Evolutionary conservation across 129 eudicot species (phyloP), one percentile per base, ranked within the genome.

Genomic region (Flaveria trinervia): DNA sequence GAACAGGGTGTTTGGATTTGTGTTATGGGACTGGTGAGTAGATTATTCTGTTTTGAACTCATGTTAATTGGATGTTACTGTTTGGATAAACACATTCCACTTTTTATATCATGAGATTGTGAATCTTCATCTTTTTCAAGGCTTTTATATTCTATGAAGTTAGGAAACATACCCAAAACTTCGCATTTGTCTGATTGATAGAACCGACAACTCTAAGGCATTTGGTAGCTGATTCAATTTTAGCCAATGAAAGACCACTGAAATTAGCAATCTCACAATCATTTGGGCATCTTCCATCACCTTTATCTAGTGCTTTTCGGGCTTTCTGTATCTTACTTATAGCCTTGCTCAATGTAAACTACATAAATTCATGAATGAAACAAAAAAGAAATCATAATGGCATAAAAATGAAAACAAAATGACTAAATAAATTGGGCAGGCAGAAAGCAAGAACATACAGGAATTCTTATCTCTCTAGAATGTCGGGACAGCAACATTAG

Each of bases 181-280:
- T 90, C 0, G 84, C 66, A 75, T 68, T 75, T 26, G 84, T 87
- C 70, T 86, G 90, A 85, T 93, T 88, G 39, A 90, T 70, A 59
- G 98, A 90, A 56, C 97, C 97, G 28, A 93, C 96, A 23, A 90
- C 90, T 77, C 96, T 87, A 62, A 84, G 86, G 88, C 93, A 90
- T 72, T 79, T 87, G 74, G 75, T 72, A 51, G 97, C 98, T 15
- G 96, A 87, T 78, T 74, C 71, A 65, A 93, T 84, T 67, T 91
- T 90, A 26, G 90, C 82, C 73, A 89, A 68, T 10, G 98, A 86
- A 46, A 93, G 83, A 61, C 98, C 96, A 3, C 96, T 90, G 77
- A 83, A 86, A 73, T 88, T 88, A 25, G 96, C 89, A 49, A 93
- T 82, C 61, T 93, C 96, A 70, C 44, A 33, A 59, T 83, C 89